A percentile compares a stretch with the other conserved stretches of the same genome.
phyloP scores from a whole-genome alignment of 441 rosid genomes.

The Populus tomentosa region DNA sequence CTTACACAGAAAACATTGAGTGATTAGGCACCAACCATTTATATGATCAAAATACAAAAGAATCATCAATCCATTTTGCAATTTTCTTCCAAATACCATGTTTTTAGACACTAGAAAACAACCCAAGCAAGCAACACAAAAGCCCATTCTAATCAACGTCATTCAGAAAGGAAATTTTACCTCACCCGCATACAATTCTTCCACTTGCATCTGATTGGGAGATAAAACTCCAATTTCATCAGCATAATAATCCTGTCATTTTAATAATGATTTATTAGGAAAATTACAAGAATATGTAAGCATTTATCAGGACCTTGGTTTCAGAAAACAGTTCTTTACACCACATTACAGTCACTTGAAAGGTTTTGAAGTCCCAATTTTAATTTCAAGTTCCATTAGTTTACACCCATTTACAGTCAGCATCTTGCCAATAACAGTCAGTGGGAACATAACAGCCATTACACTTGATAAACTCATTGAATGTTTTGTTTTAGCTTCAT shows the following conservation, averaged over 20 bases:
- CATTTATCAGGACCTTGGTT: neutral
- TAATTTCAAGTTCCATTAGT: neutral
- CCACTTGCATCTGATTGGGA: slow-evolving; percentile 91
- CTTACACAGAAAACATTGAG: neutral
- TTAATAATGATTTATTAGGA: slow-evolving; percentile 5
- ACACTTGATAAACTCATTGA: neutral
- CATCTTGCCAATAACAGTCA: neutral
- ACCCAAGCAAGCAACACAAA: neutral
- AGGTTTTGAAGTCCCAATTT: neutral
- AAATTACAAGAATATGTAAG: neutral
- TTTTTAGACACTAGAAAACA: neutral
- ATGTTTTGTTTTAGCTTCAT: neutral
- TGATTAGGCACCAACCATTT: neutral
- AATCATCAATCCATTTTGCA: neutral
- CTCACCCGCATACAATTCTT: slow-evolving; percentile 92
- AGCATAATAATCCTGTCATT: slow-evolving; percentile 74
- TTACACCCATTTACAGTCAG: neutral
- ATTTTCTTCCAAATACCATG: neutral
- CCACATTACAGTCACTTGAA: neutral
- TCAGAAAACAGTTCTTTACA: neutral
- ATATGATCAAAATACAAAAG: neutral
- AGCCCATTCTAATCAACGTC: neutral
- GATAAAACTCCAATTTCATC: slow-evolving; percentile 97
- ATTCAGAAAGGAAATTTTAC: slow-evolving; percentile 35
- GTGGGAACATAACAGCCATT: neutral